A percentile compares a stretch with the other conserved stretches of the same genome.
Evolutionary conservation across 2,329 filamentous ascomycete genomes (phyloP).

Genomic region (Pestalotiopsis sp.): DNA sequence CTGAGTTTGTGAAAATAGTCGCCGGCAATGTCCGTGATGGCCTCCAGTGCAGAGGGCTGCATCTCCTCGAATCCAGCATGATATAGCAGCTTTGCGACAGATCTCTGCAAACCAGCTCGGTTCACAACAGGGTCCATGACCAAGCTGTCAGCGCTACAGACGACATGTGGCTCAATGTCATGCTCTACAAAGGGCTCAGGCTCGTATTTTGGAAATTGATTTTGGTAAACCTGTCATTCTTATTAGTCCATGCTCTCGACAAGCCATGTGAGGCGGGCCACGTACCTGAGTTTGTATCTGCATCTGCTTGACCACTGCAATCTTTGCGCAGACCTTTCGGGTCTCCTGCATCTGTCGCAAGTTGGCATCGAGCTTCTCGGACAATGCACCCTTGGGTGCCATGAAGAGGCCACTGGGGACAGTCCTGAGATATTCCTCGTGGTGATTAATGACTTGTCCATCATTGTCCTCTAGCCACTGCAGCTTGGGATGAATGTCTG

Average conservation of each 20-base stretch:
- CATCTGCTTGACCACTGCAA: constrained; percentile 99
- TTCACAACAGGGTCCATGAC: constrained; percentile 84
- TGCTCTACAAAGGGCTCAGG: constrained; percentile 85
- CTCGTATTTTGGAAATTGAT: constrained; percentile 97
- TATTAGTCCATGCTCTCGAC: constrained; percentile 24
- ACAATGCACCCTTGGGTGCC: constrained; percentile 72
- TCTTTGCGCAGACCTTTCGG: constrained; percentile 92
- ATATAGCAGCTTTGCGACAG: constrained; percentile 93
- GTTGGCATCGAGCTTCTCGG: constrained; percentile 84
- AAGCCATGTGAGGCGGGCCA: constrained; percentile 1
- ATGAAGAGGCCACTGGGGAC: constrained; percentile 76
- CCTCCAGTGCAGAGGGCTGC: constrained; percentile 90
- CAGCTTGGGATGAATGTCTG: constrained; percentile 77
- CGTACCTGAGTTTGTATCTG: constrained; percentile 92
- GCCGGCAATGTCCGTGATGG: constrained; percentile 84
- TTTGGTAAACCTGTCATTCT: constrained; percentile 78
- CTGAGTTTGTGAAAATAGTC: constrained; percentile 89
- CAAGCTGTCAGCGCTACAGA: constrained; percentile 86
- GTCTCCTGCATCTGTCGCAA: constrained; percentile 97
- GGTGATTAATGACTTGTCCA: constrained; percentile 85
- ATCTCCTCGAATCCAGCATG: constrained; percentile 96
- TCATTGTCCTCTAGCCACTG: constrained; percentile 90
- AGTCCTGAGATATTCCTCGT: constrained; percentile 80
- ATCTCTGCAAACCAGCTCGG: constrained; percentile 82
- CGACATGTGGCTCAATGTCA: constrained; percentile 86